These are phyloP conservation scores for Gossypium anomalum DNA, from an alignment of 345 rosid genomes.

Conservation along the genomic window DNA sequence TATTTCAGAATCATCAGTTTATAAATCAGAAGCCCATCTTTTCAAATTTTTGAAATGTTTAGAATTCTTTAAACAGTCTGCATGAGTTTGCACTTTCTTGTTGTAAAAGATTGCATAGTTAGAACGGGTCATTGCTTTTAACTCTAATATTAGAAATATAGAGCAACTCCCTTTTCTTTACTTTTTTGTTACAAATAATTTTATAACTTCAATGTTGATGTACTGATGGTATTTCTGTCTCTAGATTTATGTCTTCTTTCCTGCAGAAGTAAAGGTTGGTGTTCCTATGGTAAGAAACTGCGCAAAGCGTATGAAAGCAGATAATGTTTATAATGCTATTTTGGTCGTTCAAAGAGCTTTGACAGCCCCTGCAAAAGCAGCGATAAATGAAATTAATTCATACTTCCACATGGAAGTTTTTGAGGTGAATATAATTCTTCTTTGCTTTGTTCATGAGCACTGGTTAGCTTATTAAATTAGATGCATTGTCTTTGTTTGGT, in stretches of 20 bases:
- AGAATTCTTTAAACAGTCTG: not conserved
- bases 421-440: conserved; percentile 25
- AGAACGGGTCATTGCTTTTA: not conserved
- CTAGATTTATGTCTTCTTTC: conserved; percentile 56
- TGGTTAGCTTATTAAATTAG: not conserved
- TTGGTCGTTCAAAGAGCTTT: conserved; percentile 40
- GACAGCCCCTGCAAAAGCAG: conserved; percentile 37
- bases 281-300: conserved; percentile 34
- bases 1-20: not conserved
- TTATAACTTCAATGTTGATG: not conserved
- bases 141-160: not conserved
- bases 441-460: not conserved
- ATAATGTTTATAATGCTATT: conserved; percentile 37
- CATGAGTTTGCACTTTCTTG: not conserved
- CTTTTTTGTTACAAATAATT: not conserved
- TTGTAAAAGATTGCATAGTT: not conserved
- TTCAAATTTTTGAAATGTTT: not conserved
- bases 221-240: conserved; percentile 4
- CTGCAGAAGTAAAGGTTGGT: conserved; percentile 47
- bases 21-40: not conserved
- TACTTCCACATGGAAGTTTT: conserved; percentile 44
- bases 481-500: not conserved
- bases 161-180: not conserved
- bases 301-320: conserved; percentile 39
- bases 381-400: conserved; percentile 32